Evolutionary conservation across 352 stramenopile species (phyloP).

Genomic region (Halophytophthora batemanensis): DNA sequence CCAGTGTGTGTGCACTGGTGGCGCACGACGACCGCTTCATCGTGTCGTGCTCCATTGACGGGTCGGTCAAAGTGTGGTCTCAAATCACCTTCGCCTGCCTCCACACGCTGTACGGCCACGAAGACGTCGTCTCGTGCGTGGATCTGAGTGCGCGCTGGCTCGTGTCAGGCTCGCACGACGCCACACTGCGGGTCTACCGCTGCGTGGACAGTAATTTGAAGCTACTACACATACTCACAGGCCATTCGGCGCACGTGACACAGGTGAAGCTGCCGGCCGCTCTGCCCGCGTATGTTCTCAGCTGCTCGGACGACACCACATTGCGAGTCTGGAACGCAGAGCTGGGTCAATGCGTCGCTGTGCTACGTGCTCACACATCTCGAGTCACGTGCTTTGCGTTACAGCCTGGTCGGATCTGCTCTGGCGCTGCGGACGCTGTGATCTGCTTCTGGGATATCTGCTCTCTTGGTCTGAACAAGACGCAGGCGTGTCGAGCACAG

Average conservation of each 20-base stretch:
- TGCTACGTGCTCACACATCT: conserved; percentile 42
- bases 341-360: conserved; percentile 30
- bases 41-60: conserved; percentile 63
- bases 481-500: conserved; percentile 3
- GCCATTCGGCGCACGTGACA: conserved; percentile 60
- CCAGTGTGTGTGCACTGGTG: conserved; percentile 54
- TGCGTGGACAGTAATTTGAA: conserved; percentile 25
- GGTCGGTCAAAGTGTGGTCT: conserved; percentile 73
- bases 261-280: conserved; percentile 34
- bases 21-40: conserved; percentile 55
- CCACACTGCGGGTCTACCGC: conserved; percentile 55
- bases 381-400: conserved; percentile 46
- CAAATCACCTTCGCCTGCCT: conserved; percentile 44
- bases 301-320: conserved; percentile 57
- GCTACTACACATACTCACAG: conserved; percentile 37
- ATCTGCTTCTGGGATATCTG: conserved; percentile 58
- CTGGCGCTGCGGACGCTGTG: conserved; percentile 49
- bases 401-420: conserved; percentile 35
- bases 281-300: conserved; percentile 33
- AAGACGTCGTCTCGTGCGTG: conserved; percentile 59
- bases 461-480: conserved; percentile 4
- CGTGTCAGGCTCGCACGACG: conserved; percentile 67
- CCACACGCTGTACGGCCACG: conserved; percentile 62
- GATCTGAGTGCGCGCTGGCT: conserved; percentile 52
- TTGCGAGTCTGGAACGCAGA: conserved; percentile 60